Conservation (phyloP, 805 yeast genomes). For the Wickerhamomyces sydowiorum region DNA sequence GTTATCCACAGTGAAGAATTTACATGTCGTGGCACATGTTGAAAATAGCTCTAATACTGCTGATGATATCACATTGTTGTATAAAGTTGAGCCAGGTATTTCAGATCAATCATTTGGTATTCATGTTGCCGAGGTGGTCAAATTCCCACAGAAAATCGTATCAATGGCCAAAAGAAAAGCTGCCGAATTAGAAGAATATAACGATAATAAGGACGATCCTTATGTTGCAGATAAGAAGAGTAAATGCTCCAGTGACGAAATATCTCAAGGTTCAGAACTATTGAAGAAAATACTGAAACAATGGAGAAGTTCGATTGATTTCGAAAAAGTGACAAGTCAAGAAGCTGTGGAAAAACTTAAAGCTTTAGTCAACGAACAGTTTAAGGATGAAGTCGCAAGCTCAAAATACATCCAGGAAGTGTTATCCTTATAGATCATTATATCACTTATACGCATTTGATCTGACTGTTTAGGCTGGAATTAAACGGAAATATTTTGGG, state of each 20-base stretch:
- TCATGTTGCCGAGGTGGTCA: slow-evolving; percentile 94
- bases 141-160: slow-evolving; percentile 85
- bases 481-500: background rate
- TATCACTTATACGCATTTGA: background rate
- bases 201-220: slow-evolving; percentile 33
- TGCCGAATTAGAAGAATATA: slow-evolving; percentile 68
- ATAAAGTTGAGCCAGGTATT: slow-evolving; percentile 94
- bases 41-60: slow-evolving; percentile 37
- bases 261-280: slow-evolving; percentile 45
- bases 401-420: slow-evolving; percentile 45
- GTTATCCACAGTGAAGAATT: slow-evolving; percentile 61
- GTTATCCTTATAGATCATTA: slow-evolving; percentile 22
- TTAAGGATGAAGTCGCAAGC: slow-evolving; percentile 18
- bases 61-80: slow-evolving; percentile 78
- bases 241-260: slow-evolving; percentile 47
- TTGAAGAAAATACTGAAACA: slow-evolving; percentile 36
- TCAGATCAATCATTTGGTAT: slow-evolving; percentile 96
- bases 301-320: slow-evolving; percentile 26
- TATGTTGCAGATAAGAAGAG: slow-evolving; percentile 39
- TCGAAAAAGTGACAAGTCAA: slow-evolving; percentile 21
- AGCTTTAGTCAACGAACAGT: slow-evolving; percentile 24
- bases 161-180: slow-evolving; percentile 96
- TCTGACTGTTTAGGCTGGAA: background rate
- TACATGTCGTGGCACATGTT: slow-evolving; percentile 92
- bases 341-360: slow-evolving; percentile 36